A percentile compares a stretch with the other conserved stretches of the same genome.
These are phyloP conservation scores for Trichomonas vaginalis DNA, from an alignment of 208 protist genomes.

Conservation along the genomic window DNA sequence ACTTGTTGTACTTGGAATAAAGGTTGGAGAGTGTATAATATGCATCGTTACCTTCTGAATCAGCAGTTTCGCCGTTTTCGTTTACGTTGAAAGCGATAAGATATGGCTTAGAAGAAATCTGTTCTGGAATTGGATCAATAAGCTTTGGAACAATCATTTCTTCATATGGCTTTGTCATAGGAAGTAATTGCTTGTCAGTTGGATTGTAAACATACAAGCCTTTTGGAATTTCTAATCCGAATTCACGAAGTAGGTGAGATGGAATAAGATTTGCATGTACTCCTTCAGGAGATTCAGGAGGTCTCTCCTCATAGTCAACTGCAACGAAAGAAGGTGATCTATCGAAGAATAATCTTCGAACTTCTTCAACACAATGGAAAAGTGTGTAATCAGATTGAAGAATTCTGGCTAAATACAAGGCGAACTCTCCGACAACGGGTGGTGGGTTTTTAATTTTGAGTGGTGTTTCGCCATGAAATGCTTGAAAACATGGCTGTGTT, in stretches of 20 bases:
- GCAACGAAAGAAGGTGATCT: neutral
- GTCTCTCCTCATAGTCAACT: neutral
- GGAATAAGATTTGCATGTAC: neutral
- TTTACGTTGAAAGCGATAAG: neutral
- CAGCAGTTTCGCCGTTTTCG: neutral
- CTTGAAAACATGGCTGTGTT: neutral
- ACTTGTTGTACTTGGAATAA: neutral
- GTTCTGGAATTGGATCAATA: no score
- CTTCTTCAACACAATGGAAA: neutral
- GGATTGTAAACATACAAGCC: neutral
- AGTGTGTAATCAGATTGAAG: neutral
- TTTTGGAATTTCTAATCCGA: neutral
- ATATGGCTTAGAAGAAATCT: neutral
- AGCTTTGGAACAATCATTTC: neutral
- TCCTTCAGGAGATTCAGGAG: neutral
- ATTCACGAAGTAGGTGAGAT: neutral
- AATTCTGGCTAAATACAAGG: neutral
- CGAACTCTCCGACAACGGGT: neutral
- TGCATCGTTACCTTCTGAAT: neutral
- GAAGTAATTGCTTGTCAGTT: neutral
- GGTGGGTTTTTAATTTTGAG: neutral
- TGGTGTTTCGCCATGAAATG: neutral
- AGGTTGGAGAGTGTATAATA: neutral
- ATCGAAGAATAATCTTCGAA: neutral
- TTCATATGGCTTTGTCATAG: neutral